Evolutionary conservation across 148 eudicot species (phyloP).

Genomic region (Talinum fruticosum): DNA sequence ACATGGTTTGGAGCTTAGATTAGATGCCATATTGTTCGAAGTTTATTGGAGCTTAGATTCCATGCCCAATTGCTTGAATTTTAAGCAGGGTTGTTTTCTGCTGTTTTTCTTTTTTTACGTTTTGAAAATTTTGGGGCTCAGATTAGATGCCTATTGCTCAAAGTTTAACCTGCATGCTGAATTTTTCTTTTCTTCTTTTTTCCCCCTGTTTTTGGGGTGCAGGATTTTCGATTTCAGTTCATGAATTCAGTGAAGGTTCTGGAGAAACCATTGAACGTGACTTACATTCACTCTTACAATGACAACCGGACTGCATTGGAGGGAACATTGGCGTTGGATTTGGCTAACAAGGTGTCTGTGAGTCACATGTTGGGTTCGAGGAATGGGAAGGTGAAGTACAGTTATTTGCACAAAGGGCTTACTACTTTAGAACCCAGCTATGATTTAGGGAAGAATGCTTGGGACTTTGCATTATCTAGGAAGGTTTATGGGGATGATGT

Average conservation of each 20-base stretch:
- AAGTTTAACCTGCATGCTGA: no score
- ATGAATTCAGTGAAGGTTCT: slow-evolving; percentile 70
- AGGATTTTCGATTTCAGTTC: slow-evolving; percentile 88
- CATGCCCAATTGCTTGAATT: background rate
- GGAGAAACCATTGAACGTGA: slow-evolving; percentile 75
- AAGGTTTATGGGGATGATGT: slow-evolving; percentile 64
- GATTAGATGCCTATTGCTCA: background rate
- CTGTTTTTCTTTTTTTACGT: background rate
- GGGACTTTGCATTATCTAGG: slow-evolving; percentile 78
- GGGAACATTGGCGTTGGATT: slow-evolving; percentile 65
- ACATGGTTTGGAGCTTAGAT: no score
- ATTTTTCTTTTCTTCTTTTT: background rate
- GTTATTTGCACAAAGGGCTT: slow-evolving; percentile 53
- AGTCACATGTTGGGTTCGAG: slow-evolving; percentile 65
- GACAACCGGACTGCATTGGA: slow-evolving; percentile 70
- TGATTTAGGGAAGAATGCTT: slow-evolving; percentile 62
- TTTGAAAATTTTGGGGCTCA: background rate
- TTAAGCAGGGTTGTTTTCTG: background rate
- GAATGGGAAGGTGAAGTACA: slow-evolving; percentile 71
- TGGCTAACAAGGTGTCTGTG: slow-evolving; percentile 67
- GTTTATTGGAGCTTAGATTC: no score
- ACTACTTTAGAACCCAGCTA: slow-evolving; percentile 75
- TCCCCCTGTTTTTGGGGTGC: background rate
- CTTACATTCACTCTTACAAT: slow-evolving; percentile 54
- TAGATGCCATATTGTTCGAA: no score